A percentile compares a stretch with the other conserved stretches of the same genome.
These are phyloP conservation scores for Porphyrellus cyaneotinctus DNA, from an alignment of 768 basidiomycete species.

Conservation along the genomic window DNA sequence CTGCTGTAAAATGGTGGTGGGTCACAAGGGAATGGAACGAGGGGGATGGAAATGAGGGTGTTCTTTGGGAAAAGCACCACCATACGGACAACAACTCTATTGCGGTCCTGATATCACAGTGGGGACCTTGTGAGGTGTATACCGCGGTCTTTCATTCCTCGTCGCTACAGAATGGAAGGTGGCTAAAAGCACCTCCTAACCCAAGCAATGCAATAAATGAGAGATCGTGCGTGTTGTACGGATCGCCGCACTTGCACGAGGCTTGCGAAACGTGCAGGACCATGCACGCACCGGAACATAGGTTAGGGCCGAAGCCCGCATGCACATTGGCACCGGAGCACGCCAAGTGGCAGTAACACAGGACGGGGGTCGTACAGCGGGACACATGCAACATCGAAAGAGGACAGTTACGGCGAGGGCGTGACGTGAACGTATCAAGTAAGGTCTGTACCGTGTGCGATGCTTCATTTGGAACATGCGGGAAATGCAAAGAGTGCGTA, in stretches of 20 bases:
- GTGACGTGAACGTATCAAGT: neutral
- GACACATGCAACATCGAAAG: neutral
- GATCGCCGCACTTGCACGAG: conserved; percentile 1
- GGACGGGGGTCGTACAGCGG: neutral
- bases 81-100: too few relatives aligned
- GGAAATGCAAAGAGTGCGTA: neutral
- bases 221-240: neutral
- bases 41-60: too few relatives aligned
- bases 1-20: too few relatives aligned
- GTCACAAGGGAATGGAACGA: too few relatives aligned
- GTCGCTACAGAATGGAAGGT: neutral
- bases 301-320: neutral
- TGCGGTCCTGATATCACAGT: too few relatives aligned
- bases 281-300: neutral
- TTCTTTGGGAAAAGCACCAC: too few relatives aligned
- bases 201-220: neutral
- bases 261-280: conserved; percentile 2
- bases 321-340: neutral
- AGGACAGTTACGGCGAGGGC: neutral
- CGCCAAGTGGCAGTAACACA: neutral
- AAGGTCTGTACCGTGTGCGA: too few relatives aligned
- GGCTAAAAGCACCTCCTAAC: neutral
- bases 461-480: neutral
- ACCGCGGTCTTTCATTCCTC: neutral
- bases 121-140: neutral